A percentile compares a stretch with the other conserved stretches of the same genome.
These are phyloP conservation scores for Mycena vitilis DNA, from an alignment of 768 basidiomycete genomes.

Conservation along the genomic window DNA sequence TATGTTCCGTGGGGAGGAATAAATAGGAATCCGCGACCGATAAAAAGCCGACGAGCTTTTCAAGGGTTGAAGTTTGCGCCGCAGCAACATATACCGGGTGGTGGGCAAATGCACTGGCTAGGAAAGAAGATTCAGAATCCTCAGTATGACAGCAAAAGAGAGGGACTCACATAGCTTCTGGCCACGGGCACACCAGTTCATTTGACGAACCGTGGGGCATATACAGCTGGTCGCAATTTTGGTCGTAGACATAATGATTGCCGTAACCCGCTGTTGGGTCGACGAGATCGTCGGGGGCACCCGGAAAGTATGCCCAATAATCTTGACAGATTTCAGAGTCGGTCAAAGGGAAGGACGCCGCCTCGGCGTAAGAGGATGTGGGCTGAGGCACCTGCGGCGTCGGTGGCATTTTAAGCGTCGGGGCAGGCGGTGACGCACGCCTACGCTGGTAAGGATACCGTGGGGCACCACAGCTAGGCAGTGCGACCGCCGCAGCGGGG, in stretches of 20 bases:
- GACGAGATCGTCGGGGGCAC: too few relatives aligned
- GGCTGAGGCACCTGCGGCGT: neutral
- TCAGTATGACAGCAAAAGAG: neutral
- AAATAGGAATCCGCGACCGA: too few relatives aligned
- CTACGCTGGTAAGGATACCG: neutral
- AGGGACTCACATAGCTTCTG: neutral
- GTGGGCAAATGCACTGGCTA: slow-evolving; percentile 6
- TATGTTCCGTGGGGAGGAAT: too few relatives aligned
- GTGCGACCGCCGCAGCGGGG: too few relatives aligned
- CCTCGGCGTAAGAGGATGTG: neutral
- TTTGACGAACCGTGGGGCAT: neutral
- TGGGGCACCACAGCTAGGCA: neutral
- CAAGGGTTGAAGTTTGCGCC: neutral
- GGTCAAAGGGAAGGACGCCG: neutral
- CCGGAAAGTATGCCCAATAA: too few relatives aligned
- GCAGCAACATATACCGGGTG: neutral
- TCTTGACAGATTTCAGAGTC: neutral
- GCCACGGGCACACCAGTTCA: neutral
- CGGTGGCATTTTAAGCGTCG: neutral
- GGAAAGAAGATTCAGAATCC: neutral
- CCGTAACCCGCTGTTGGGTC: neutral
- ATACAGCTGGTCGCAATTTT: neutral
- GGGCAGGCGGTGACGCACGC: neutral
- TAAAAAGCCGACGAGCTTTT: too few relatives aligned
- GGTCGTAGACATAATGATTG: neutral